Evolutionary conservation across 805 yeast genomes (phyloP).

Genomic region (Lachancea cidri): DNA sequence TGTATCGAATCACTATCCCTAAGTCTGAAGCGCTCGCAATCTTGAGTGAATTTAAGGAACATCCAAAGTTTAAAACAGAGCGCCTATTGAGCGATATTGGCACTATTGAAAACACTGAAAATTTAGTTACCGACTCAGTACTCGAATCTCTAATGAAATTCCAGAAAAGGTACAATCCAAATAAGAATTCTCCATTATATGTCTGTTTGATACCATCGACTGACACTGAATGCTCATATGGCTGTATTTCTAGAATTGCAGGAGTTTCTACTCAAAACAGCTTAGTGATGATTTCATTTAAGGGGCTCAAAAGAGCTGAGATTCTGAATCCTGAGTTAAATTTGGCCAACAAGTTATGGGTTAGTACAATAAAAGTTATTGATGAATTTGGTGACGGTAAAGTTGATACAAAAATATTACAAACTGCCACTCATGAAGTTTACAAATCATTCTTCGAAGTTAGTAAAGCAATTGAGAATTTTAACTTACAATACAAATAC

Average conservation of each 20-base stretch:
- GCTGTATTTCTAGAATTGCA: conserved; percentile 16
- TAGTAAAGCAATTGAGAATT: conserved; percentile 29
- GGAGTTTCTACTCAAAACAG: conserved; percentile 10
- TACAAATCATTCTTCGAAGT: conserved; percentile 9
- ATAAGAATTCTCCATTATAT: conserved; percentile 35
- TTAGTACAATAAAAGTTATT: conserved; percentile 8
- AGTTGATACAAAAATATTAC: conserved; percentile 6
- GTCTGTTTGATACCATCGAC: conserved; percentile 20
- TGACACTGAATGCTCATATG: conserved; percentile 11
- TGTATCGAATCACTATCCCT: conserved; percentile 52
- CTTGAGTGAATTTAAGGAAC: conserved; percentile 36
- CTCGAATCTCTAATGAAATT: conserved; percentile 23
- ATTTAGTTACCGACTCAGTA: conserved; percentile 19
- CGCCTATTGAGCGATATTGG: conserved; percentile 19
- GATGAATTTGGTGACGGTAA: conserved; percentile 36
- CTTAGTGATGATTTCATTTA: conserved; percentile 15
- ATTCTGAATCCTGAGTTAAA: conserved; percentile 16
- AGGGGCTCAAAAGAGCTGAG: conserved; percentile 16
- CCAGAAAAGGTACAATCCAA: conserved; percentile 21
- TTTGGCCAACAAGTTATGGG: conserved; percentile 15
- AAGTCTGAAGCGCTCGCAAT: conserved; percentile 44
- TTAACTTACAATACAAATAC: conserved; percentile 32
- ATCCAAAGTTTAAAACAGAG: conserved; percentile 17
- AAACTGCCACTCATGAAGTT: conserved; percentile 4
- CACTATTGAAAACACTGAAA: conserved; percentile 11